phyloP scores from a whole-genome alignment of 169 alveolate species.

The Plasmodium falciparum region DNA sequence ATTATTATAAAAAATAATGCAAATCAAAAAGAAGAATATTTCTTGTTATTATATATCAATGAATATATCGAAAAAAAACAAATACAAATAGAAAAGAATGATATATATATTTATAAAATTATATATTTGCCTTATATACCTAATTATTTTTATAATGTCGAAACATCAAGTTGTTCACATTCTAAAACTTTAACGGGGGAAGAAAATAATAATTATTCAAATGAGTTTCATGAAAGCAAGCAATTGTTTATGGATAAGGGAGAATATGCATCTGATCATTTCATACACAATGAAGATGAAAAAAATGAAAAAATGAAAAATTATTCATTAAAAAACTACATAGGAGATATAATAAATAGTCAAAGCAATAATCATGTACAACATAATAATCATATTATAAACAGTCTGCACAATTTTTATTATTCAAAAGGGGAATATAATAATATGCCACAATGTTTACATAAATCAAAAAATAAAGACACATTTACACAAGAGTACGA shows the following conservation, averaged over 20 bases:
- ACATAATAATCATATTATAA: no score
- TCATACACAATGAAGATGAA: neutral
- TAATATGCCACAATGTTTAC: neutral
- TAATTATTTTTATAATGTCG: conserved; percentile 24
- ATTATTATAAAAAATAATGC: conserved; percentile 71
- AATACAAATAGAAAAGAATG: conserved; percentile 37
- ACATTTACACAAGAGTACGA: neutral
- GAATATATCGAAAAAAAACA: conserved; percentile 61
- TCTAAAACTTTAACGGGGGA: neutral
- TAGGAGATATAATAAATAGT: neutral
- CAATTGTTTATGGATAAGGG: neutral
- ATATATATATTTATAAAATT: conserved; percentile 29
- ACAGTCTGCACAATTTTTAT: no score
- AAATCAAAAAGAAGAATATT: conserved; percentile 34
- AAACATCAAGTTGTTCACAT: neutral
- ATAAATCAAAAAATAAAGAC: neutral
- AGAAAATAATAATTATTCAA: neutral
- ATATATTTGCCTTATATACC: conserved; percentile 49
- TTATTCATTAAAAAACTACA: no score
- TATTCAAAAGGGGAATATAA: neutral
- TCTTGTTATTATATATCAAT: conserved; percentile 53
- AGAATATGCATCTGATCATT: neutral
- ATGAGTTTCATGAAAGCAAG: neutral
- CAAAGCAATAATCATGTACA: neutral
- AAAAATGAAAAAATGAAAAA: neutral